Base-by-base conservation (phyloP, 2,329 filamentous ascomycete species). In the Aureobasidium sp. region DNA sequence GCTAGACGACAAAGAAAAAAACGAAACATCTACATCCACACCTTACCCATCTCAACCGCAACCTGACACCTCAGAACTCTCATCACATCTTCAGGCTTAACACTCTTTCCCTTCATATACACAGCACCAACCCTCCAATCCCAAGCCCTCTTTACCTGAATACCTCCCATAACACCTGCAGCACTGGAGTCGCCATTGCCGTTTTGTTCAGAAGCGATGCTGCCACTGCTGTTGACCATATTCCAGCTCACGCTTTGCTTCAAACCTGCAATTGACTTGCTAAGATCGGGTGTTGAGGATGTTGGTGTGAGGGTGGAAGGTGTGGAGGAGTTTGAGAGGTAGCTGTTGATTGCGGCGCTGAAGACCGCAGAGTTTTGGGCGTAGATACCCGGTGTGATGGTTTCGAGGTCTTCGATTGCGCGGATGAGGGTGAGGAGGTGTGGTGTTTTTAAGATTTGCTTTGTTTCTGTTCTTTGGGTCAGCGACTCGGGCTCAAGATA, bases 341-440 rank as follows among this genome's bases (percentile, higher is more conserved):
- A 85, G 6, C 88, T 87, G n/a, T 85, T 79, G 27, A 96, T 77
- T 6, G 91, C 88, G 1, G 91, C 83, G 64, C 83, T 78, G 70
- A 96, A 85, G 70, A 91, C 93, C 68, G 91, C 88, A 66, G 91
- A 87, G 70, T 88, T 90, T 29, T 88, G 85, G 0, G 80, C 77
- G 69, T 87, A 91, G 8, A 96, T 86, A 55, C 87, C 82, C 21
- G 84, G 81, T 6, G 86, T 82, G 16, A 94, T 87, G 0, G 89
- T 89, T 72, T 93, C 81, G 16, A 93, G 77, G 71, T 94, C 90
- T 73, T 94, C 90, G 57, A 91, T 82, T 0, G 89, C 88, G 66
- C 89, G 88, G 63, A 94, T 83, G 29, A 94, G 79, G 21, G 81
- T 81, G 67, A 91, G 87, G 67, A 93, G 86, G 70, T 96, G 89